phyloP scores from a whole-genome alignment of 169 alveolate species.

The Eimeria sp. region DNA sequence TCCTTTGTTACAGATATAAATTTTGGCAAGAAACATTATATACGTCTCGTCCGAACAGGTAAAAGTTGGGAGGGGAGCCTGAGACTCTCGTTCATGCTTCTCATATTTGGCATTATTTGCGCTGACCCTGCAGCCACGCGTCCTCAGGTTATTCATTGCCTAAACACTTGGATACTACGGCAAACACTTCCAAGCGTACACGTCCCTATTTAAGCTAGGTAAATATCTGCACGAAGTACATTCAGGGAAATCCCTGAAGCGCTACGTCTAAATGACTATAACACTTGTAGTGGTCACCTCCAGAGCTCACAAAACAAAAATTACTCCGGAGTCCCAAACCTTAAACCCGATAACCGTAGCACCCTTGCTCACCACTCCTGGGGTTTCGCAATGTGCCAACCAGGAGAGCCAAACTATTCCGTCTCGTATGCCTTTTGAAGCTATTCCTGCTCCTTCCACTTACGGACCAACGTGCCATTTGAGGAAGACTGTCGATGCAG shows the following conservation, averaged over 20 bases:
- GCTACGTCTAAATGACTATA: background rate
- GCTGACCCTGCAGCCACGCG: background rate
- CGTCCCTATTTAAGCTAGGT: background rate
- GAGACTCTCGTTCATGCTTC: background rate
- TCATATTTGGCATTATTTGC: background rate
- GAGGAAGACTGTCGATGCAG: background rate
- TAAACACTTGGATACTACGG: background rate
- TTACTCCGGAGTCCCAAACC: background rate
- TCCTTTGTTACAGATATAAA: background rate
- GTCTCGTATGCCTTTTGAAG: background rate
- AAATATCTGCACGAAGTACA: background rate
- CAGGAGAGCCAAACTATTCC: background rate
- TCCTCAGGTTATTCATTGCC: background rate
- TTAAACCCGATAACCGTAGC: background rate
- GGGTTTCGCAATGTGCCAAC: background rate
- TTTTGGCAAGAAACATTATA: background rate
- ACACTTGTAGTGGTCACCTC: background rate
- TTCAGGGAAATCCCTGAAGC: background rate
- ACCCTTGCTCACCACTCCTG: background rate
- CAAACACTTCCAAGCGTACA: background rate
- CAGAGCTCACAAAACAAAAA: background rate
- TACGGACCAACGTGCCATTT: background rate
- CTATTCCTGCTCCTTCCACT: background rate
- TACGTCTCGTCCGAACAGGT: background rate
- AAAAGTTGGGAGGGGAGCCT: background rate